Percentiles rank a stretch among this genome's conserved stretches.
Evolutionary conservation across 352 stramenopile genomes (phyloP).

Genomic region (Phytophthora sp.): DNA sequence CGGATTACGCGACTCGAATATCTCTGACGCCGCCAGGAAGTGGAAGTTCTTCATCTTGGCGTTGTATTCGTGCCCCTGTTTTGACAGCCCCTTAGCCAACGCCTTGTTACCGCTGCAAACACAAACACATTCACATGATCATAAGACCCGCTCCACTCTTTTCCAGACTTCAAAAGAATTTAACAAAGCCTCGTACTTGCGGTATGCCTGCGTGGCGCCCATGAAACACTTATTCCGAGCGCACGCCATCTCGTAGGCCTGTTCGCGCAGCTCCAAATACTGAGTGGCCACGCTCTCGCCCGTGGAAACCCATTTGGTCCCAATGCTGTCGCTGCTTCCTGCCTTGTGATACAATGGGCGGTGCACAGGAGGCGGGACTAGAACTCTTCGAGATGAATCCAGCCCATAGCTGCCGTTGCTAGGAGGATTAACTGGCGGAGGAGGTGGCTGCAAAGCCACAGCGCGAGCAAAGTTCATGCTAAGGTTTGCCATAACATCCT

Average conservation of each 20-base stretch:
- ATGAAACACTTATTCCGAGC: slow-evolving; percentile 90
- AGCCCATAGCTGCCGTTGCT: slow-evolving; percentile 21
- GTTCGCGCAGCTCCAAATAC: slow-evolving; percentile 79
- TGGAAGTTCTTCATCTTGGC: slow-evolving; percentile 86
- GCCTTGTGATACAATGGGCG: slow-evolving; percentile 67
- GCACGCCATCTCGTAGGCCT: slow-evolving; percentile 81
- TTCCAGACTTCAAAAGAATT: not conserved
- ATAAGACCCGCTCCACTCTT: not conserved
- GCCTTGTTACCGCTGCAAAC: slow-evolving; percentile 70
- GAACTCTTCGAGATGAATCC: slow-evolving; percentile 20
- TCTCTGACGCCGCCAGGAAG: slow-evolving; percentile 72
- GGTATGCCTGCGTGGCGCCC: slow-evolving; percentile 82
- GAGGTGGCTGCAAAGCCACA: slow-evolving; percentile 60
- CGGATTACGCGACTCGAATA: slow-evolving; percentile 84
- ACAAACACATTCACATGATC: slow-evolving; percentile 18
- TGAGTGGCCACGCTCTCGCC: slow-evolving; percentile 62
- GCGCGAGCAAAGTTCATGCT: slow-evolving; percentile 84
- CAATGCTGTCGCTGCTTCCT: slow-evolving; percentile 40
- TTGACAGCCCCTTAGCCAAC: slow-evolving; percentile 74
- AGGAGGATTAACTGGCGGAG: not conserved
- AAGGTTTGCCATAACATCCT: slow-evolving; percentile 39
- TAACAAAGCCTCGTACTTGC: slow-evolving; percentile 55
- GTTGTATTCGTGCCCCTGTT: slow-evolving; percentile 83
- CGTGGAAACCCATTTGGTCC: slow-evolving; percentile 69
- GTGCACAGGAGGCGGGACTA: slow-evolving; percentile 23